These are phyloP conservation scores for Leccinum fibrillosum DNA, from an alignment of 768 basidiomycete species.

Conservation along the genomic window DNA sequence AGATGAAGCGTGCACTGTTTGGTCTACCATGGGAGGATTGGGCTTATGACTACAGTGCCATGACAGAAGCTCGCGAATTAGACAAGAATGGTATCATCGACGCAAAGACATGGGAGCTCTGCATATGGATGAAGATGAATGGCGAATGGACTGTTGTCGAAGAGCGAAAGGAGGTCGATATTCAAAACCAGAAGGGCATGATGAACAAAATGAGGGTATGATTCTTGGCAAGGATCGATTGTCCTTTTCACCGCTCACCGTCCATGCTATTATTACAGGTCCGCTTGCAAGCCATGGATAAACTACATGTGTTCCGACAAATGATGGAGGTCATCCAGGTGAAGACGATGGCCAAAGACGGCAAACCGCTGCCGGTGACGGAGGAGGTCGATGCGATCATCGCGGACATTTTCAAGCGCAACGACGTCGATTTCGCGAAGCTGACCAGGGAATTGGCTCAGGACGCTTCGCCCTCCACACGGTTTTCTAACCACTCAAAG, in stretches of 20 bases:
- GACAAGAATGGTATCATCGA: constrained; percentile 19
- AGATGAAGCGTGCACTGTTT: constrained; percentile 21
- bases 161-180: constrained; percentile 22
- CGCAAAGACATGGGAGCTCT: constrained; percentile 27
- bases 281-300: constrained; percentile 30
- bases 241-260: neutral
- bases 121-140: constrained; percentile 32
- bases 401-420: constrained; percentile 31
- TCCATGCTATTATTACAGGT: constrained; percentile 11
- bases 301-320: constrained; percentile 28
- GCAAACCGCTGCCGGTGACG: constrained; percentile 21
- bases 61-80: constrained; percentile 24
- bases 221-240: neutral
- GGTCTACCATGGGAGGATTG: constrained; percentile 35
- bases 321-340: constrained; percentile 33
- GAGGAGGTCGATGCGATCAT: constrained; percentile 31
- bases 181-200: constrained; percentile 21
- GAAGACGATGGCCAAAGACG: constrained; percentile 27
- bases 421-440: constrained; percentile 30
- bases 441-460: constrained; percentile 23
- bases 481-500: constrained; percentile 26
- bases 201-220: constrained; percentile 31
- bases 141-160: constrained; percentile 29
- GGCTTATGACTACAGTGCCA: constrained; percentile 29
- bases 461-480: constrained; percentile 17